Evolutionary conservation across 495 filamentous ascomycete genomes (phyloP), one percentile per base, ranked within the genome.

Genomic region (Venustampulla echinocandica): DNA sequence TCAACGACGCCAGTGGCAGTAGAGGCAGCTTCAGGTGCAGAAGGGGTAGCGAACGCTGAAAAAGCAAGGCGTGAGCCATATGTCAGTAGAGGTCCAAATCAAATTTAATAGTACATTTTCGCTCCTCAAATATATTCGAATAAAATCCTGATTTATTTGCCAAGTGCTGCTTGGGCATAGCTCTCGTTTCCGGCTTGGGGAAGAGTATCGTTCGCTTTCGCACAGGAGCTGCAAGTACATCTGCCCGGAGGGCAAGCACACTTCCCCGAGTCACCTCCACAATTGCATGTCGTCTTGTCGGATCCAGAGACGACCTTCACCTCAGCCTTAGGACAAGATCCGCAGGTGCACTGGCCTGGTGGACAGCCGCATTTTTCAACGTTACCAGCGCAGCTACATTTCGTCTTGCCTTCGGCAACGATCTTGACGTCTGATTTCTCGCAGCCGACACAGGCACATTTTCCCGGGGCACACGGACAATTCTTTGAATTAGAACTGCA

Each of bases 281-380:
- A 57, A 1, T 47, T 47, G 47, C 27, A 30, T 7, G 52, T 58
- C 5, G 61, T 65, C 51, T 61, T 61, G 33, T 59, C 56, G 4
- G 54, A 46, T 5, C 34, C 61, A 21, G 52, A 39, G n/a, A n/a
- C n/a, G n/a, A n/a, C n/a, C 30, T 57, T 49, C 4, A 42, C 50
- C 10, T 54, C 38, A 15, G 55, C 41, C 14, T 54, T 60, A 1
- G 44, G 48, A 28, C 55, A 71, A 34, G 54, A 60, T 0, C 49
- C 43, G 49, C 68, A 69, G n/a, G 58, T 59, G 27, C 68, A 70
- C 42, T 62, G 57, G 23, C 67, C 66, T 3, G 57, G 51, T 18
- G 50, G 49, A 42, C 66, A 72, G 19, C 61, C 49, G 47, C 69
- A 71, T 35, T 18, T 10, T 14, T 21, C 17, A 4, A 14, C 27